Percentiles rank a stretch among this genome's conserved stretches.
Evolutionary conservation across 192 early-diverging fungal species (phyloP).

Genomic region (Entomortierella beljakovae): DNA sequence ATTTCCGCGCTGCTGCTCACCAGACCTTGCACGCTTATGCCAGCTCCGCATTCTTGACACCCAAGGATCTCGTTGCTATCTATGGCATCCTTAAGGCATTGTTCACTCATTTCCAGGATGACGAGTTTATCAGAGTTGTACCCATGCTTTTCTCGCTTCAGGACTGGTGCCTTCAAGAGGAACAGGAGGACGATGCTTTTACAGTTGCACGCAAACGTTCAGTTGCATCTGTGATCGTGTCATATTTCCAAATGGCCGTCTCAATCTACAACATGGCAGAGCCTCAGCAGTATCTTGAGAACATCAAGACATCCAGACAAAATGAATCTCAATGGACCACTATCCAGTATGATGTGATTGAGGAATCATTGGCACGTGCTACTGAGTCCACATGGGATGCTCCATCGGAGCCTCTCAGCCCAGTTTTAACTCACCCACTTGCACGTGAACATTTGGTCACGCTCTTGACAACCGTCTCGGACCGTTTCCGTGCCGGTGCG

Average conservation of each 20-base stretch:
- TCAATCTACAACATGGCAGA: constrained; percentile 31
- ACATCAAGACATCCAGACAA: constrained; percentile 40
- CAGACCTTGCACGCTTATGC: constrained; percentile 43
- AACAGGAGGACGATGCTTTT: constrained; percentile 4
- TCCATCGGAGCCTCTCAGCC: constrained; percentile 27
- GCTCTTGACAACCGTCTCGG: constrained; percentile 42
- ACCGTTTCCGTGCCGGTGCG: constrained; percentile 44
- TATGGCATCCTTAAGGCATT: constrained; percentile 40
- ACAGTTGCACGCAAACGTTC: constrained; percentile 28
- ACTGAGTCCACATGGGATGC: constrained; percentile 17
- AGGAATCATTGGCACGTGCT: constrained; percentile 18
- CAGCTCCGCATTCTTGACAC: constrained; percentile 18
- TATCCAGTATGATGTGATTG: constrained; percentile 22
- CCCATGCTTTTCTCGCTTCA: constrained; percentile 48
- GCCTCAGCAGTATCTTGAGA: constrained; percentile 45
- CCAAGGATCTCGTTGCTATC: constrained; percentile 33
- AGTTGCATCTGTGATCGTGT: constrained; percentile 33
- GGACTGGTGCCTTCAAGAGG: constrained; percentile 38
- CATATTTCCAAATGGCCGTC: constrained; percentile 43
- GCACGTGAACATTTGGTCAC: constrained; percentile 48
- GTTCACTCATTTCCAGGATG: constrained; percentile 45
- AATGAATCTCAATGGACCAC: constrained; percentile 41
- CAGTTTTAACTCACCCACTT: constrained; percentile 43
- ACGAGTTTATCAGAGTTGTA: constrained; percentile 46
- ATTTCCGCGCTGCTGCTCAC: constrained; percentile 48